Base-by-base conservation (phyloP, 164 flowering plant species). In the Magnolia sinica region DNA sequence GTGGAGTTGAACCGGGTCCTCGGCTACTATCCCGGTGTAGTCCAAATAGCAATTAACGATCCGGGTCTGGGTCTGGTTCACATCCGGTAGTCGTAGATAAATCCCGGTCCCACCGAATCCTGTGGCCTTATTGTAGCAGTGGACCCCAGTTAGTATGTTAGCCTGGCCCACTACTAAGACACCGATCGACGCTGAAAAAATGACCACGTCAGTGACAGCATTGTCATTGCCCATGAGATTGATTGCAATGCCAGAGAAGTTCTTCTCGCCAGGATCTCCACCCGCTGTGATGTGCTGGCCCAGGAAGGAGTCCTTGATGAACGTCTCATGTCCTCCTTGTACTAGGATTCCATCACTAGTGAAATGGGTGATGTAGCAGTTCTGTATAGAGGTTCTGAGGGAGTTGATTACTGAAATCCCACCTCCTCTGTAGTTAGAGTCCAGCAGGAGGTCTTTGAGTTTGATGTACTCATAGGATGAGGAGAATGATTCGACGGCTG, bases 211-310 rank as follows among this genome's bases (percentile, higher is more conserved):
- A 0, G 93, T 91, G 20, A 91, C 85, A 6, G 91, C 89, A 73
- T 93, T 93, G 76, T 93, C 96, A 73, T 96, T 96, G 52, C 97
- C 89, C 68, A 72, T 71, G 6, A 94, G 81, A 78, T 65, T 85
- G 69, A 96, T 91, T 1, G 83, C 98, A 0, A 84, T 87, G 70
- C 98, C 96, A 3, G 91, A 78, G 83, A 93, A 93, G 81, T 84
- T 82, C 61, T 84, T 74, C 83, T 93, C 98, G 0, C 83, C 81
- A 0, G 77, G 83, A 64, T 93, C 91, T 0, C 88, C 89, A 0
- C 98, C 98, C 64, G 91, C 92, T 1, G 98, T 96, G 73, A 91
- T 87, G 80, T 89, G 93, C 51, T 96, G 98, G 59, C 99, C 99
- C 22, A 96, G 87, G 84, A 86, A 96, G 71, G 94, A 87, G 86